Evolutionary conservation across 139 green algal genomes (phyloP).

Genomic region (Coccomyxa sp.): DNA sequence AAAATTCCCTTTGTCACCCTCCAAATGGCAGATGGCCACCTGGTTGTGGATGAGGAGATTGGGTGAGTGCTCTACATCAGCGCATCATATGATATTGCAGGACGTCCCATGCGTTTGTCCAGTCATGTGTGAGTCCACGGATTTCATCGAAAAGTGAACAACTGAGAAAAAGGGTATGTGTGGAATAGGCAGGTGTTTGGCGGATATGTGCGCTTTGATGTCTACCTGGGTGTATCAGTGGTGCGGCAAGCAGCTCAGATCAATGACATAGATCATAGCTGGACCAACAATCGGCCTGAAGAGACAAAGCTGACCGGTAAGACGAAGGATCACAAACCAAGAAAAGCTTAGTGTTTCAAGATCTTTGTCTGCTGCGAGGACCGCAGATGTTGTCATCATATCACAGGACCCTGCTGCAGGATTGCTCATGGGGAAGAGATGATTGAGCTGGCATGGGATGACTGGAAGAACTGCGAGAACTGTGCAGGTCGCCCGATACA

Average conservation of each 20-base stretch:
- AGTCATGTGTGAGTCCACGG: background rate
- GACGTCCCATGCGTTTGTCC: background rate
- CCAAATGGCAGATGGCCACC: background rate
- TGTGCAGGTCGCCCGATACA: background rate
- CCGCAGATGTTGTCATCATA: too few species aligned
- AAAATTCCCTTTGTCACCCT: background rate
- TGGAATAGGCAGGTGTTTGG: background rate
- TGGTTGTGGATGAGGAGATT: background rate
- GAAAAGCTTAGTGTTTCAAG: background rate
- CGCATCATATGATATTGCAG: background rate
- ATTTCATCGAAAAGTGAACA: background rate
- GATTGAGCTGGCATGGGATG: background rate
- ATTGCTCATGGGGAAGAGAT: background rate
- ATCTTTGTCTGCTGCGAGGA: background rate
- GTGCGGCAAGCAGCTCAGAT: background rate
- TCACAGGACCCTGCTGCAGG: too few species aligned
- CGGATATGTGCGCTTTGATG: background rate
- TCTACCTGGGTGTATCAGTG: background rate
- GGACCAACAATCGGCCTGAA: background rate
- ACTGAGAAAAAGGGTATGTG: background rate
- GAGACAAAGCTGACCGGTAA: background rate
- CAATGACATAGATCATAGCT: background rate
- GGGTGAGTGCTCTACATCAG: background rate
- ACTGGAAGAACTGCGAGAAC: background rate
- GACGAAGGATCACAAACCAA: background rate